Evolutionary conservation across 768 basidiomycete genomes (phyloP).

Genomic region (Saitozyma podzolica): DNA sequence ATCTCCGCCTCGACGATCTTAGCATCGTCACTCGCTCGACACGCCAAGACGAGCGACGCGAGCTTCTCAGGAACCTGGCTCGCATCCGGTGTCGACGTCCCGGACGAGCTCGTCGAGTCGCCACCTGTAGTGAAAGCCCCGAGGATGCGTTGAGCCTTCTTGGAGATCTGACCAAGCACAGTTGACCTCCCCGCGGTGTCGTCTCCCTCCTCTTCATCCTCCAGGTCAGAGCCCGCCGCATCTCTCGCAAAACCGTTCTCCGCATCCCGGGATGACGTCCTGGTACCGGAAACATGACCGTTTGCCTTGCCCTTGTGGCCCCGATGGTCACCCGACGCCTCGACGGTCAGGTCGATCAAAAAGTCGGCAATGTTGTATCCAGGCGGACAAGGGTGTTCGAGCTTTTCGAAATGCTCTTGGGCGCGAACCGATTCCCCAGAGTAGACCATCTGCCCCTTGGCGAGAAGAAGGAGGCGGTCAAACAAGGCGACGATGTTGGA

Average conservation of each 20-base stretch:
- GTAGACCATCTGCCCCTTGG: slow-evolving; percentile 79
- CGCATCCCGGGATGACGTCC: slow-evolving; percentile 10
- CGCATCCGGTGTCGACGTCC: slow-evolving; percentile 49
- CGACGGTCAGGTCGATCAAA: slow-evolving; percentile 64
- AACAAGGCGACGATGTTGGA: slow-evolving; percentile 96
- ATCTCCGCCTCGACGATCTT: slow-evolving; percentile 65
- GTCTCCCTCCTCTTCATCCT: slow-evolving; percentile 14
- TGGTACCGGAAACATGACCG: slow-evolving; percentile 5
- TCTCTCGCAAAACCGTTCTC: slow-evolving; percentile 31
- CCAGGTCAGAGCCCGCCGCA: slow-evolving; percentile 2
- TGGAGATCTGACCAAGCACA: slow-evolving; percentile 25
- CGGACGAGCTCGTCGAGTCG: slow-evolving; percentile 5
- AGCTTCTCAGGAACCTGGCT: slow-evolving; percentile 56
- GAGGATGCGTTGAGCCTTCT: slow-evolving; percentile 42
- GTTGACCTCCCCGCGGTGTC: slow-evolving; percentile 1
- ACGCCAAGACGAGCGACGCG: slow-evolving; percentile 70
- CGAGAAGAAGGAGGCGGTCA: slow-evolving; percentile 83
- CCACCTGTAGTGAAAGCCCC: slow-evolving; percentile 32
- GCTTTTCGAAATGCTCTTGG: slow-evolving; percentile 73
- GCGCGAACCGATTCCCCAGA: slow-evolving; percentile 74
- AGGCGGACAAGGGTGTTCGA: slow-evolving; percentile 80
- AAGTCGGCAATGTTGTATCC: slow-evolving; percentile 98
- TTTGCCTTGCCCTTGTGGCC: slow-evolving; percentile 9
- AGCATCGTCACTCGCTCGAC: slow-evolving; percentile 67
- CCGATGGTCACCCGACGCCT: slow-evolving; percentile 54